phyloP scores from a whole-genome alignment of 768 basidiomycete species.

The Leccinum barrowsii region DNA sequence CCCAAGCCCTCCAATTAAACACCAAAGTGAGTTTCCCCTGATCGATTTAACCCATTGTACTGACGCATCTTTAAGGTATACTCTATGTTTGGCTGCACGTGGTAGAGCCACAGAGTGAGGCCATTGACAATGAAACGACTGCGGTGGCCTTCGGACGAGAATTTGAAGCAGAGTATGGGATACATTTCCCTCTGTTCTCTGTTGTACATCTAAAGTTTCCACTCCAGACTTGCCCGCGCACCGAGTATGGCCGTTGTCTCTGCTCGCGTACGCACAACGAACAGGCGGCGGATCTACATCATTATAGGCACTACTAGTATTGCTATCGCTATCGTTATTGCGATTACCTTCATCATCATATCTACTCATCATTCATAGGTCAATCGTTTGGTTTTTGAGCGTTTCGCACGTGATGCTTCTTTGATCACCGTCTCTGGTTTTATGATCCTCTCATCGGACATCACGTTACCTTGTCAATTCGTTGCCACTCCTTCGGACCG shows the following conservation, averaged over 20 bases:
- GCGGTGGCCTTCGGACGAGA: slow-evolving; percentile 76
- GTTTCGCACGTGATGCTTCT: background rate
- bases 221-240: no score
- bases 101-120: slow-evolving; percentile 92
- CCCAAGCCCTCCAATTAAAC: slow-evolving; percentile 79
- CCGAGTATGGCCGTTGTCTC: no score
- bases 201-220: no score
- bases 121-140: slow-evolving; percentile 72
- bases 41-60: background rate
- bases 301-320: slow-evolving; percentile 34
- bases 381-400: background rate
- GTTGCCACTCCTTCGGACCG: slow-evolving; percentile 21
- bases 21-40: slow-evolving; percentile 52
- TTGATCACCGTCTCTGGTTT: no score
- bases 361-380: slow-evolving; percentile 32
- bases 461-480: background rate
- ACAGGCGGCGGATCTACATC: no score
- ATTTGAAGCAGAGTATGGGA: slow-evolving; percentile 76
- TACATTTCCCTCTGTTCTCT: no score
- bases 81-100: slow-evolving; percentile 75
- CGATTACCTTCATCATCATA: slow-evolving; percentile 51
- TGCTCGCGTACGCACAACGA: no score
- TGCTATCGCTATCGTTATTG: slow-evolving; percentile 55
- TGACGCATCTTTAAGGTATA: slow-evolving; percentile 55
- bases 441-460: slow-evolving; percentile 8